A percentile compares a stretch with the other conserved stretches of the same genome.
Conservation (phyloP, 179 eudicot species). For the Heliamphora pulchella region DNA sequence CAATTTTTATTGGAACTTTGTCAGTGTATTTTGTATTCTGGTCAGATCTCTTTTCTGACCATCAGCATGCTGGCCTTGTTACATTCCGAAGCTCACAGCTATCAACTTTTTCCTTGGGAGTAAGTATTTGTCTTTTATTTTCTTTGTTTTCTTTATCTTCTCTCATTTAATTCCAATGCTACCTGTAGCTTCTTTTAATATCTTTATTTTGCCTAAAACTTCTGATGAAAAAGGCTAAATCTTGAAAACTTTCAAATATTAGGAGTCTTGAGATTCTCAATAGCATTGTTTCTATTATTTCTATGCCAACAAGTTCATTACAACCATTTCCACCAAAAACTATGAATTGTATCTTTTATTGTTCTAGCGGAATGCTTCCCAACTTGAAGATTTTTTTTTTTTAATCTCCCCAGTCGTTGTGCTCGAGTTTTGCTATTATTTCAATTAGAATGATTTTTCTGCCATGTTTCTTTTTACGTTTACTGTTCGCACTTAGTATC, state of each 20-base stretch:
- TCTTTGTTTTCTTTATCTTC: too few species aligned
- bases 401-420: too few species aligned
- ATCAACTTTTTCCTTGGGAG: conserved; percentile 78
- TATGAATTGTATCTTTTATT: background rate
- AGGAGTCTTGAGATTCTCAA: background rate
- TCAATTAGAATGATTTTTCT: too few species aligned
- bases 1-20: conserved; percentile 59
- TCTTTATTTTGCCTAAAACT: background rate
- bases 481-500: background rate
- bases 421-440: too few species aligned
- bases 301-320: background rate
- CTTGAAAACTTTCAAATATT: background rate
- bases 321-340: too few species aligned
- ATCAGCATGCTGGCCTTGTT: conserved; percentile 32
- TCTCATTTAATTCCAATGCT: background rate
- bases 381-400: background rate
- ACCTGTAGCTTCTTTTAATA: background rate
- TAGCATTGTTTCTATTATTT: too few species aligned
- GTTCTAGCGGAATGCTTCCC: background rate
- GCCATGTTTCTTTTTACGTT: too few species aligned
- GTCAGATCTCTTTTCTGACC: conserved; percentile 78
- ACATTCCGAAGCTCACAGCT: conserved; percentile 56
- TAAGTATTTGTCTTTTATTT: conserved; percentile 28
- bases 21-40: conserved; percentile 79
- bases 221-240: too few species aligned